Percentiles rank a stretch among this genome's conserved stretches.
These are phyloP conservation scores for Candida fluviatilis DNA, from an alignment of 805 yeast genomes.

Conservation along the genomic window DNA sequence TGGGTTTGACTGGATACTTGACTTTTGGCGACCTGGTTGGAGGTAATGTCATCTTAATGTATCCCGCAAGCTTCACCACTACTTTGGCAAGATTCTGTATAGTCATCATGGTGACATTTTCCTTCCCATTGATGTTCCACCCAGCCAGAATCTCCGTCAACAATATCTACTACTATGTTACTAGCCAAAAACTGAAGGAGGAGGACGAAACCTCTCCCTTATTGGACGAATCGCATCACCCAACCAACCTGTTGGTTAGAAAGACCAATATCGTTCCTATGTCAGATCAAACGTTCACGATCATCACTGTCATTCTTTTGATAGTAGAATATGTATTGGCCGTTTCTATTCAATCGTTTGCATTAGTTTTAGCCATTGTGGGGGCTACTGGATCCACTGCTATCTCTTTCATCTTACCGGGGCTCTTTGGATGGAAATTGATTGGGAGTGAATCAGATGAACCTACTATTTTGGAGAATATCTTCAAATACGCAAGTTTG, in stretches of 20 bases:
- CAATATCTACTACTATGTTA: conserved; percentile 58
- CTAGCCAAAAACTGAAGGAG: conserved; percentile 3
- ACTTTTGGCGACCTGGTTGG: conserved; percentile 79
- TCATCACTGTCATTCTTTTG: conserved; percentile 34
- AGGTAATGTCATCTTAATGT: conserved; percentile 79
- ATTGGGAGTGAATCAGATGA: conserved; percentile 45
- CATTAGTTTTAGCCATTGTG: conserved; percentile 77
- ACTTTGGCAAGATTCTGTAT: conserved; percentile 79
- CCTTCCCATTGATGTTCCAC: conserved; percentile 88
- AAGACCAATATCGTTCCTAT: conserved; percentile 23
- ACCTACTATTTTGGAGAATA: conserved; percentile 21
- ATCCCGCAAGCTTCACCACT: conserved; percentile 59
- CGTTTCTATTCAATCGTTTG: conserved; percentile 64
- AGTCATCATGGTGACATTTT: conserved; percentile 71
- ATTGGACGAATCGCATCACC: conserved; percentile 3
- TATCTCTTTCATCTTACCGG: conserved; percentile 87
- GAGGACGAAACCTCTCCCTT: neutral
- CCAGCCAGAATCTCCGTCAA: conserved; percentile 83
- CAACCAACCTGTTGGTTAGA: neutral
- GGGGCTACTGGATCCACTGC: conserved; percentile 94
- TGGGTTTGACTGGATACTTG: conserved; percentile 79
- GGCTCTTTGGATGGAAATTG: conserved; percentile 74
- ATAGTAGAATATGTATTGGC: conserved; percentile 60
- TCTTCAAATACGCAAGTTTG: conserved; percentile 47
- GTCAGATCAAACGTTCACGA: conserved; percentile 19